Evolutionary conservation across 2,329 filamentous ascomycete species (phyloP), one percentile per base, ranked within the genome.

Genomic region (Verticillium nonalfalfae): DNA sequence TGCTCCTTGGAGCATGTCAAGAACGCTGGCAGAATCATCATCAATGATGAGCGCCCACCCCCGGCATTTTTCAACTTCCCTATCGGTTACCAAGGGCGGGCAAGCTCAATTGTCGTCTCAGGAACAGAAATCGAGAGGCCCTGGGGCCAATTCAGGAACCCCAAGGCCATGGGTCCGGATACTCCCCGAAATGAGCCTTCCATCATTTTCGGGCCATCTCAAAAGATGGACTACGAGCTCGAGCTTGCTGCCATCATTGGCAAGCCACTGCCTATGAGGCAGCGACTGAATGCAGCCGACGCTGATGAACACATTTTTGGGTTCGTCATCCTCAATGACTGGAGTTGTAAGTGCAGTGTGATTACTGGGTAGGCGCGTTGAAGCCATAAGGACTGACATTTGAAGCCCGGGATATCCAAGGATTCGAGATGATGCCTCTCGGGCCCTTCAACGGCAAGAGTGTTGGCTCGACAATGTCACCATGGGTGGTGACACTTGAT

Each of bases 401-500:
- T 1, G 61, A 59, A 74, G 81, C 84, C 21, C 76, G 85, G n/a
- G 85, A 88, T 68, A 84, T 89, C 21, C 85, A 88, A 69, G 78
- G 72, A 0, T 74, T 84, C 26, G 86, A 88, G 66, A 87, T 88
- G 84, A 75, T 74, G 2, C 85, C 85, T 0, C 72, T 88, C 0
- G 85, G 85, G 0, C 86, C 86, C 0, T 78, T 88, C 59, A 85
- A 87, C 58, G 79, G 80, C 2, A 89, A 89, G 69, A 81, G 79
- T 36, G 86, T 87, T 54, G 80, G 78, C 7, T 88, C 85, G 0
- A 79, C 78, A 0, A 81, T 89, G 26, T 84, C 81, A 0, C 84
- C 86, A 0, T 89, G 86, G 86, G 74, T 88, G 13, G 71, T 88
- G 3, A 85, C 84, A 0, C 73, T 84, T 1, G 85, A 87, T 39